Evolutionary conservation across 2,329 filamentous ascomycete species (phyloP), one percentile per base, ranked within the genome.

Genomic region (Botryotinia narcissicola): DNA sequence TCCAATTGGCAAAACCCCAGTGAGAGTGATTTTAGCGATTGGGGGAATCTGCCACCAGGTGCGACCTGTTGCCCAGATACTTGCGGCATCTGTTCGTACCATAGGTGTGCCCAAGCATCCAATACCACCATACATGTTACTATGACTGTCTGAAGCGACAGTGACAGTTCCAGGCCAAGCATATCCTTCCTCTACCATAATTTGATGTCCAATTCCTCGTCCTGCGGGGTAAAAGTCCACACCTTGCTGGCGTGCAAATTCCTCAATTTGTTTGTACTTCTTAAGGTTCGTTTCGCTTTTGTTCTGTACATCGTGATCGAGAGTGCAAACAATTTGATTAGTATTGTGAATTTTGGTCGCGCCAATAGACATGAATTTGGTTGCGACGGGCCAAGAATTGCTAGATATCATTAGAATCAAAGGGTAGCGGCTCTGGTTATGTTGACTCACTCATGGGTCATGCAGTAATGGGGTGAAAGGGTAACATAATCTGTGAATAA

Each of bases 41-140:
- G 94, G 93, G 0, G 95, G 95, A 37, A 96, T 88, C 83, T 97
- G 93, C 90, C 90, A 97, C 94, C 94, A 98, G 0, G 92, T 97
- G 77, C 87, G 85, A 6, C 90, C 90, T 0, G 94, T 97, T 0
- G 92, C 92, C 92, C 91, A 97, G 57, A 98, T 93, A 77, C 88
- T 89, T 0, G 94, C 93, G 3, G 93, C 95, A 80, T 98, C 95
- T 0, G 95, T 97, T 54, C 95, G 85, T 3, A 98, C 95, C 48
- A 98, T 87, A 0, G 95, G 88, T 0, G 93, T 95, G 4, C 94
- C 94, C 54, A 97, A 83, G 78, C 88, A 91, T 2, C 90, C 91
- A 10, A 97, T 86, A 51, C 91, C 93, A 59, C 94, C 94, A 78
- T 98, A 98, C 86, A 92, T 92, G 82, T 94, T 96, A 46, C 86